Percentiles rank a stretch among this genome's conserved stretches.
Evolutionary conservation across 352 stramenopile species (phyloP).

Genomic region (Globisporangium echinulatum): DNA sequence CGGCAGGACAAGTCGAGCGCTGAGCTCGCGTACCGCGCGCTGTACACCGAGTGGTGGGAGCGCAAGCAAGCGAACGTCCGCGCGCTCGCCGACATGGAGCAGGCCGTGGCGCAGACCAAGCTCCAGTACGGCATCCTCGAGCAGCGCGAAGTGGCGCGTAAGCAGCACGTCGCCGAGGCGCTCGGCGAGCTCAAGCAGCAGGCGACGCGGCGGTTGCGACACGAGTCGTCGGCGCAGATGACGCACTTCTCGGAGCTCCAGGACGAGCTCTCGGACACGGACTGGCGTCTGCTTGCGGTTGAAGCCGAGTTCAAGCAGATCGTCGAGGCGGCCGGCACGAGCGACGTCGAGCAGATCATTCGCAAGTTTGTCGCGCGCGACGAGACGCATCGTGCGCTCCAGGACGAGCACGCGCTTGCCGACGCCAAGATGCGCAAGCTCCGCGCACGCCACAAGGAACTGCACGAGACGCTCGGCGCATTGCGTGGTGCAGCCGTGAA

Average conservation of each 20-base stretch:
- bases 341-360: constrained; percentile 81
- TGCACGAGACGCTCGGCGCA: constrained; percentile 56
- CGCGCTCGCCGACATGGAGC: constrained; percentile 66
- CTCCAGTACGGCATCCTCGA: constrained; percentile 74
- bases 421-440: constrained; percentile 74
- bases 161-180: constrained; percentile 66
- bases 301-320: constrained; percentile 74
- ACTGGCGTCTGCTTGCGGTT: constrained; percentile 57
- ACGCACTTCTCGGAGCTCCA: constrained; percentile 77
- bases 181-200: constrained; percentile 68
- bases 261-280: constrained; percentile 65
- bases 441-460: constrained; percentile 67
- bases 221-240: constrained; percentile 72
- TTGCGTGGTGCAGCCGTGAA: constrained; percentile 67
- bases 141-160: constrained; percentile 63
- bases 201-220: constrained; percentile 57
- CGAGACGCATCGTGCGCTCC: constrained; percentile 60
- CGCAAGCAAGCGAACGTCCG: constrained; percentile 68
- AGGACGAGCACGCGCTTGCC: constrained; percentile 69
- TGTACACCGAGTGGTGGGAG: constrained; percentile 65
- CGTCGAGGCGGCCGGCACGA: constrained; percentile 67
- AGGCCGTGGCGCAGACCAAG: constrained; percentile 67
- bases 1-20: constrained; percentile 67
- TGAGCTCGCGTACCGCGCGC: constrained; percentile 55
- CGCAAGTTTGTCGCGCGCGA: constrained; percentile 63